Evolutionary conservation across 208 protist genomes (phyloP).

Genomic region (Kentomonas sorsogonicus): DNA sequence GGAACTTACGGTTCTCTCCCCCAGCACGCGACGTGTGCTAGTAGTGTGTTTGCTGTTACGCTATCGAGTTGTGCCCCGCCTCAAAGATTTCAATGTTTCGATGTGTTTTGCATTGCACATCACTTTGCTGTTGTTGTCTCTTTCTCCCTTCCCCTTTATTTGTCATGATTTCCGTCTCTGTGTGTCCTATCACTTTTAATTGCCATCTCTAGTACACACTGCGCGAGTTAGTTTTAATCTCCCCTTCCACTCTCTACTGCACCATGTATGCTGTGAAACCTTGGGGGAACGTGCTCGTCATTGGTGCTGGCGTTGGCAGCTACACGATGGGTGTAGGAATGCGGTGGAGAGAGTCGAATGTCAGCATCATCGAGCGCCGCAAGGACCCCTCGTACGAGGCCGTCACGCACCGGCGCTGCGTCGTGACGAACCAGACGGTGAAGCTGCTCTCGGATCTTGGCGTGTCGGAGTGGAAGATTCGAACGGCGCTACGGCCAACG

Average conservation of each 20-base stretch:
- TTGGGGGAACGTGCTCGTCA: constrained; percentile 70
- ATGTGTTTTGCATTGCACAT: too few species aligned
- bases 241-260: constrained; percentile 3
- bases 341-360: constrained; percentile 78
- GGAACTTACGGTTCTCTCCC: too few species aligned
- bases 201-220: not conserved
- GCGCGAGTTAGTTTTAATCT: not conserved
- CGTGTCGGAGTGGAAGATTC: constrained; percentile 41
- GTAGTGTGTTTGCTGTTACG: too few species aligned
- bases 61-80: too few species aligned
- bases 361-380: constrained; percentile 55
- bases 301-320: constrained; percentile 56
- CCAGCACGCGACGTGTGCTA: too few species aligned
- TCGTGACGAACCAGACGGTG: constrained; percentile 59
- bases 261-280: constrained; percentile 85
- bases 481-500: constrained; percentile 35
- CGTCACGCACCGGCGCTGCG: constrained; percentile 36
- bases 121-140: too few species aligned
- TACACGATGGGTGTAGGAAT: constrained; percentile 84
- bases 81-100: too few species aligned
- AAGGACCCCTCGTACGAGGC: constrained; percentile 45
- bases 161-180: not conserved
- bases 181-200: not conserved
- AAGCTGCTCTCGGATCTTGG: constrained; percentile 71
- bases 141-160: not conserved